Conservation (phyloP, 176 grass and related monocot species). For the Carex parvula region DNA sequence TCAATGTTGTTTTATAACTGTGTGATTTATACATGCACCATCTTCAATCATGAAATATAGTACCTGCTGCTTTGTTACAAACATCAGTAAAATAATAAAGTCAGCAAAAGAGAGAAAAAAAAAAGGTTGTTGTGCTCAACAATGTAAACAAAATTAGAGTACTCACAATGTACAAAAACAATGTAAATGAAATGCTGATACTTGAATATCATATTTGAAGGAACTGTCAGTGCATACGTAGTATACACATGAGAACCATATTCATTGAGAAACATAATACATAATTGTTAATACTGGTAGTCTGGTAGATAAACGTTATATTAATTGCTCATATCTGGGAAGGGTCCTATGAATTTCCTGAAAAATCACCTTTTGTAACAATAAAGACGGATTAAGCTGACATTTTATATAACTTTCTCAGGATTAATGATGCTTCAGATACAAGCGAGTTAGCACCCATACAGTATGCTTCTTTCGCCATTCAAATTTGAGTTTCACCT, state of each 20-base stretch:
- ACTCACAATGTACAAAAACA: background rate
- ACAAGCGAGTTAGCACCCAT: slow-evolving; percentile 41
- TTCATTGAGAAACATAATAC: slow-evolving; percentile 14
- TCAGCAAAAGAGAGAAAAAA: background rate
- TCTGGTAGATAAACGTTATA: background rate
- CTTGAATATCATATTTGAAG: background rate
- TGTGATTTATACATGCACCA: background rate
- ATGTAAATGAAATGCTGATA: background rate
- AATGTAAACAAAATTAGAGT: background rate
- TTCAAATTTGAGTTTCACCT: slow-evolving; percentile 25
- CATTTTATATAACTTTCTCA: slow-evolving; percentile 20
- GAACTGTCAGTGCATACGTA: background rate
- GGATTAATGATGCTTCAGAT: slow-evolving; percentile 52
- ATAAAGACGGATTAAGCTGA: background rate
- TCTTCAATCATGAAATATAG: background rate
- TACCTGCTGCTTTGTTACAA: background rate
- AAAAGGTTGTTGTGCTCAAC: background rate
- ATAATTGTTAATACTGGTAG: background rate
- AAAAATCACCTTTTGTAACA: background rate
- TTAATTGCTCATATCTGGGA: background rate
- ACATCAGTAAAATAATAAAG: background rate
- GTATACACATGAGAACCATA: background rate
- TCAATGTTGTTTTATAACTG: slow-evolving; percentile 6
- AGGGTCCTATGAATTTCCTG: background rate
- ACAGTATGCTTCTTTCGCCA: slow-evolving; percentile 39